phyloP scores from a whole-genome alignment of 2,329 filamentous ascomycete species.

The Talaromyces atroroseus region DNA sequence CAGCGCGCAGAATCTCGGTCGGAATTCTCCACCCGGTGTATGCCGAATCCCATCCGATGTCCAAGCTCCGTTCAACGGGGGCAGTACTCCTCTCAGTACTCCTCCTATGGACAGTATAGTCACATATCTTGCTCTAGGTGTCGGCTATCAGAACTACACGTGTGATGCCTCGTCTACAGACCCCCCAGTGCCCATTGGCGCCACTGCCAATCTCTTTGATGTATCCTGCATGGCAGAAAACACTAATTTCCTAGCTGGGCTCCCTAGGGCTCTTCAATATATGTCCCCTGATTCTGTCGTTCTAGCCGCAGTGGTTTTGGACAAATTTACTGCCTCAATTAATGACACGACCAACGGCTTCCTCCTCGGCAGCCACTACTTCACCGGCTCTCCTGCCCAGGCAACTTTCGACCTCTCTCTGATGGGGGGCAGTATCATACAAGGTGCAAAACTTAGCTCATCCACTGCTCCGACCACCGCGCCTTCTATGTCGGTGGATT shows the following conservation, averaged over 20 bases:
- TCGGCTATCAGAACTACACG: constrained; percentile 49
- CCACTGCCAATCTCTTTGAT: constrained; percentile 43
- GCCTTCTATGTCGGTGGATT: constrained; percentile 22
- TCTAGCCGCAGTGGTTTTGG: constrained; percentile 19
- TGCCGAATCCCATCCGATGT: not conserved
- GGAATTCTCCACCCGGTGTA: too few relatives aligned
- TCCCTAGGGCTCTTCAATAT: constrained; percentile 19
- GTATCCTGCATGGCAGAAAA: constrained; percentile 34
- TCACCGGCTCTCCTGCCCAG: constrained; percentile 17
- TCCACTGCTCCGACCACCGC: constrained; percentile 15
- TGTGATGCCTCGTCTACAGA: constrained; percentile 29
- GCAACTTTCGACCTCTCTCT: constrained; percentile 31
- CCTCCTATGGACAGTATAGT: constrained; percentile 30
- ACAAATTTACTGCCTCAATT: constrained; percentile 7
- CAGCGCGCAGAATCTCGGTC: too few relatives aligned
- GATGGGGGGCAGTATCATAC: constrained; percentile 21
- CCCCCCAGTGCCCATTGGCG: constrained; percentile 37
- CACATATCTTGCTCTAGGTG: constrained; percentile 42
- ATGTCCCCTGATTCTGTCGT: constrained; percentile 24
- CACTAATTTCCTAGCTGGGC: constrained; percentile 24
- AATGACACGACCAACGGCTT: constrained; percentile 16
- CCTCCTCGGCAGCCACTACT: constrained; percentile 35
- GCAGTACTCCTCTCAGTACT: constrained; percentile 20
- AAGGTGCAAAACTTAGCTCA: constrained; percentile 20
- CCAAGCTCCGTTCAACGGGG: constrained; percentile 18